Conservation (phyloP, 331 rosid genomes). For the Acacia pycnantha region DNA sequence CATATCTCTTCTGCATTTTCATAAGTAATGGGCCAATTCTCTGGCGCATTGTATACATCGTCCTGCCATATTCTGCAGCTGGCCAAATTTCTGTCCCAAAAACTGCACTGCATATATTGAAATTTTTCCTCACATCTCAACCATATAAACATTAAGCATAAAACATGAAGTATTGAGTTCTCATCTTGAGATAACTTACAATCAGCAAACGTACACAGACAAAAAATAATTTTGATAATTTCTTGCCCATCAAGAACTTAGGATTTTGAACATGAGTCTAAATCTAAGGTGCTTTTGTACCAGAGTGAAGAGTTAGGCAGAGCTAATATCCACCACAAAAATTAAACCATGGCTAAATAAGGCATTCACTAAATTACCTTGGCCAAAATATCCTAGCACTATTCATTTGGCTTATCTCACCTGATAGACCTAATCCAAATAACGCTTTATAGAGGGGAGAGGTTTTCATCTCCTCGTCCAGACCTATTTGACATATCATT, state of each 20-base stretch:
- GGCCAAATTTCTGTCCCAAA: conserved; percentile 98
- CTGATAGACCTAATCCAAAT: not conserved
- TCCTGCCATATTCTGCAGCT: conserved; percentile 97
- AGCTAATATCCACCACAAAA: conserved; percentile 14
- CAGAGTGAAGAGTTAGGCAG: not conserved
- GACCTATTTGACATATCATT: not conserved
- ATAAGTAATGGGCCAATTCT: conserved; percentile 87
- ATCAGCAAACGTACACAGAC: not conserved
- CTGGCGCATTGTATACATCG: conserved; percentile 96
- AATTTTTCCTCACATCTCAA: conserved; percentile 38
- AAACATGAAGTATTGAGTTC: not conserved
- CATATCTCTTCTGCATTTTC: conserved; percentile 88
- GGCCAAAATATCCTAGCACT: conserved; percentile 6
- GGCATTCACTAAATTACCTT: conserved; percentile 16
- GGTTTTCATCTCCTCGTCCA: not conserved
- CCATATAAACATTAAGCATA: conserved; percentile 3
- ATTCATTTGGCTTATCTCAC: not conserved
- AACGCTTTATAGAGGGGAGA: not conserved
- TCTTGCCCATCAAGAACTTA: conserved; percentile 12
- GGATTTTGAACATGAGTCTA: not conserved
- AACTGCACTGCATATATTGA: conserved; percentile 81
- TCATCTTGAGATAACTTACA: conserved; percentile 15
- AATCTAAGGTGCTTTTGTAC: not conserved
- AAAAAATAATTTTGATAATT: conserved; percentile 1
- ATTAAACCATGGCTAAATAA: not conserved